A percentile compares a stretch with the other conserved stretches of the same genome.
These are phyloP conservation scores for Sporobolomyces pararoseus DNA, from an alignment of 768 basidiomycete genomes.

Conservation along the genomic window DNA sequence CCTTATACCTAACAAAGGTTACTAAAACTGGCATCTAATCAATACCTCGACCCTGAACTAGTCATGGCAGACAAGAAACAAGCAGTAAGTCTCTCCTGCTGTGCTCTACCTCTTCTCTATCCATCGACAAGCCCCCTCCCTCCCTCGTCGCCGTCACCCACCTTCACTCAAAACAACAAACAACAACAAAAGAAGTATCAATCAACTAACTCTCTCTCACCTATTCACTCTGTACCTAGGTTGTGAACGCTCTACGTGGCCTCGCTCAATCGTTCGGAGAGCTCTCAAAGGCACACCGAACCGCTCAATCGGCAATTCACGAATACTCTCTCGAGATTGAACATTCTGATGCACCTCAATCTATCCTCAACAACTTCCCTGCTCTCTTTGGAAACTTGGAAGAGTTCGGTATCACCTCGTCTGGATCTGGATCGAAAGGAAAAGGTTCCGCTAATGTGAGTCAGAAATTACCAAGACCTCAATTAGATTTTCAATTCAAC, in stretches of 20 bases:
- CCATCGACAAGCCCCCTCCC: neutral
- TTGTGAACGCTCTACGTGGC: slow-evolving; percentile 18
- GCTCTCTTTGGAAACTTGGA: slow-evolving; percentile 14
- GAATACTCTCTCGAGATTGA: slow-evolving; percentile 13
- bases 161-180: neutral
- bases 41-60: slow-evolving; percentile 18
- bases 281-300: slow-evolving; percentile 22
- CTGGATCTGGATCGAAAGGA: neutral
- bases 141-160: neutral
- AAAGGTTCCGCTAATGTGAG: slow-evolving; percentile 1
- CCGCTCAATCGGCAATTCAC: slow-evolving; percentile 9
- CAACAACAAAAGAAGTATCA: slow-evolving; percentile 2
- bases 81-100: slow-evolving; percentile 16
- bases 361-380: slow-evolving; percentile 19
- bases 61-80: slow-evolving; percentile 21
- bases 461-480: no score
- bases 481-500: no score
- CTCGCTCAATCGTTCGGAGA: slow-evolving; percentile 1
- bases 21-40: slow-evolving; percentile 17
- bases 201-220: neutral
- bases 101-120: neutral
- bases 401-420: neutral
- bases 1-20: neutral
- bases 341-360: neutral
- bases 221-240: neutral